Evolutionary conservation across 164 flowering plant species (phyloP), one percentile per base, ranked within the genome.

Genomic region (Nymphaea thermarum): DNA sequence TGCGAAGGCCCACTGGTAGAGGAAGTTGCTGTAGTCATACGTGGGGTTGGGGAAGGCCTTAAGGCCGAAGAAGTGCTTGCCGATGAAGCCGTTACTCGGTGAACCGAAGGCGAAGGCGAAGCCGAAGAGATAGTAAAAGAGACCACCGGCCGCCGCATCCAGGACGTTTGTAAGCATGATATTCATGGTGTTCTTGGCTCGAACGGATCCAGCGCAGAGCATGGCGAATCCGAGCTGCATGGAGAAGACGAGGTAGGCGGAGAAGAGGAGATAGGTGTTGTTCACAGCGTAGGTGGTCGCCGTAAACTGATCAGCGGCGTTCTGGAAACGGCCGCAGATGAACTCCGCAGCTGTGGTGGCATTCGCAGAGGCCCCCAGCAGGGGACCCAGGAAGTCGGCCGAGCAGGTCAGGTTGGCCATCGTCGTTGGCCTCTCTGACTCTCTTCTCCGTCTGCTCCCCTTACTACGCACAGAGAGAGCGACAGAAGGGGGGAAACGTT

Each of bases 1-100:
- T 12, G 95, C 91, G 65, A 88, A 86, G 18, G 91, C 88, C 91
- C 95, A 88, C 70, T 88, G 95, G 68, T 78, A 88, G 4, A 88
- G 77, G 67, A 88, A 88, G 61, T 53, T 53, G 55, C 81, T 73
- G 76, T 80, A 88, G 64, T 88, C 95, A 42, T 61, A 70, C 45
- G 15, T 0, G 0, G 43, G 0, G 1, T 74, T 6, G 0, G 92
- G 96, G 44, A 87, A n/a, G 3, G 66, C 64, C 15, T 71, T 75
- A 12, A 89, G 79, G 12, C 79, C 96, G 70, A 89, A 89, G 78
- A 67, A 68, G 17, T 86, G 96, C 5, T 63, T 65, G 41, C 84
- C 82, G 57, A 81, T 76, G 76, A 77, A 82, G 8, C 71, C 69
- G 63, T 78, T 77, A 36, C 79, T 71, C 2, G 81, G 79, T 14